These are phyloP conservation scores for Apophysomyces variabilis DNA, from an alignment of 371 early-diverging fungal species.

Conservation along the genomic window DNA sequence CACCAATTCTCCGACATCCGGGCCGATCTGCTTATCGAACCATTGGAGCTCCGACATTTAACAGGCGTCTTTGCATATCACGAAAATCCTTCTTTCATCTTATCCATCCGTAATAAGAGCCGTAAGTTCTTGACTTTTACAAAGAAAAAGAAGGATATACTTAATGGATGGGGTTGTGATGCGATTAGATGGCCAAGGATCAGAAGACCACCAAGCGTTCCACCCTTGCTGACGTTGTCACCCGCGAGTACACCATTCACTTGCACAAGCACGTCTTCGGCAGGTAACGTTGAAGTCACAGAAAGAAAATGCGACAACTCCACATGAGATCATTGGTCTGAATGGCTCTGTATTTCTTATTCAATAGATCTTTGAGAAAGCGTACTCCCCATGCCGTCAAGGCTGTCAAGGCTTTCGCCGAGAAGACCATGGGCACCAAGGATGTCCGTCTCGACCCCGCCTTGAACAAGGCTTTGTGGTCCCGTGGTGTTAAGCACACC, in stretches of 20 bases:
- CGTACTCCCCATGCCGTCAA: conserved; percentile 95
- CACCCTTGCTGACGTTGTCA: conserved; percentile 75
- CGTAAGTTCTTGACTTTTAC: neutral
- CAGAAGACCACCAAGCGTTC: conserved; percentile 66
- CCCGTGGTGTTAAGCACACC: conserved; percentile 88
- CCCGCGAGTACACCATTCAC: conserved; percentile 96
- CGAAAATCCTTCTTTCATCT: conserved; percentile 1
- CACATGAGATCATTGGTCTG: neutral
- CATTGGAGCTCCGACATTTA: conserved; percentile 1
- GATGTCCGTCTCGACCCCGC: conserved; percentile 84
- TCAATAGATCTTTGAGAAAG: conserved; percentile 87
- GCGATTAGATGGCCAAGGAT: conserved; percentile 55
- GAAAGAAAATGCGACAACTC: neutral
- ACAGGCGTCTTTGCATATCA: neutral
- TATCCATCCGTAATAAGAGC: conserved; percentile 8
- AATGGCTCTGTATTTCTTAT: too few species aligned
- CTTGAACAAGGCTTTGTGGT: conserved; percentile 89
- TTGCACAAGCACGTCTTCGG: conserved; percentile 86
- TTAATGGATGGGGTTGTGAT: neutral
- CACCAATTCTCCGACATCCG: too few species aligned
- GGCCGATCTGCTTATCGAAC: too few species aligned
- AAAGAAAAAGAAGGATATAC: neutral
- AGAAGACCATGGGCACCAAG: conserved; percentile 88
- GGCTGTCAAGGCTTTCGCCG: conserved; percentile 88
- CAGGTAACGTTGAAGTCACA: conserved; percentile 9